A percentile compares a stretch with the other conserved stretches of the same genome.
These are phyloP conservation scores for Fusarium succisae DNA, from an alignment of 2,329 filamentous ascomycete genomes.

Conservation along the genomic window DNA sequence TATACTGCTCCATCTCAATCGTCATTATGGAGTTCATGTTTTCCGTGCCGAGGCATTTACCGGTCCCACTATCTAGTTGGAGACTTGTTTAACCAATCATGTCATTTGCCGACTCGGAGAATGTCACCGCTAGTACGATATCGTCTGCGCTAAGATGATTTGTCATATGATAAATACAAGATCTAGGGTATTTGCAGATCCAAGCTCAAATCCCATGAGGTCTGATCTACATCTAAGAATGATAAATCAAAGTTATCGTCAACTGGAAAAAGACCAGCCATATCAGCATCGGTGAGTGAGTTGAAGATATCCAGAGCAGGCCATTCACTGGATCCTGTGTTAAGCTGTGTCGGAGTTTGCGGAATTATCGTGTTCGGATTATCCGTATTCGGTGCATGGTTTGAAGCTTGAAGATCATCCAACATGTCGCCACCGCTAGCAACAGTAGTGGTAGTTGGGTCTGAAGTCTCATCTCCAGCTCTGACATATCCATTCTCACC, in stretches of 20 bases:
- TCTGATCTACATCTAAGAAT: background rate
- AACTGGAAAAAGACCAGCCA: background rate
- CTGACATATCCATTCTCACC: background rate
- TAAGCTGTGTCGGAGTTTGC: fast-evolving
- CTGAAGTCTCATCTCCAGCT: background rate
- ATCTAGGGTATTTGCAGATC: background rate
- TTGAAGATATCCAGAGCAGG: conserved; percentile 5
- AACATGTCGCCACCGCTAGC: fast-evolving
- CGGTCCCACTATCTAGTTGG: background rate
- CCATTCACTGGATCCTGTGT: background rate
- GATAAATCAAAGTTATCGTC: background rate
- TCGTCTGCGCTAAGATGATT: background rate
- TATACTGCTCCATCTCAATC: background rate
- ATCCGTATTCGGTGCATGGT: fast-evolving
- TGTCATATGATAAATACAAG: background rate
- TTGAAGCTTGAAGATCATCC: fast-evolving
- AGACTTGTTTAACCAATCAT: background rate
- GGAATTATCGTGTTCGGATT: background rate
- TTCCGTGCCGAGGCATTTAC: conserved; percentile 17
- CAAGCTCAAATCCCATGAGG: background rate
- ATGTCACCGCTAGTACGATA: background rate
- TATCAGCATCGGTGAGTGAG: conserved; percentile 10
- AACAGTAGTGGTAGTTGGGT: background rate
- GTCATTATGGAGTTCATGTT: conserved; percentile 10
- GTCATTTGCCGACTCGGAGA: conserved; percentile 1